These are phyloP conservation scores for Exophiala spinifera DNA, from an alignment of 2,329 filamentous ascomycete genomes.

Conservation along the genomic window DNA sequence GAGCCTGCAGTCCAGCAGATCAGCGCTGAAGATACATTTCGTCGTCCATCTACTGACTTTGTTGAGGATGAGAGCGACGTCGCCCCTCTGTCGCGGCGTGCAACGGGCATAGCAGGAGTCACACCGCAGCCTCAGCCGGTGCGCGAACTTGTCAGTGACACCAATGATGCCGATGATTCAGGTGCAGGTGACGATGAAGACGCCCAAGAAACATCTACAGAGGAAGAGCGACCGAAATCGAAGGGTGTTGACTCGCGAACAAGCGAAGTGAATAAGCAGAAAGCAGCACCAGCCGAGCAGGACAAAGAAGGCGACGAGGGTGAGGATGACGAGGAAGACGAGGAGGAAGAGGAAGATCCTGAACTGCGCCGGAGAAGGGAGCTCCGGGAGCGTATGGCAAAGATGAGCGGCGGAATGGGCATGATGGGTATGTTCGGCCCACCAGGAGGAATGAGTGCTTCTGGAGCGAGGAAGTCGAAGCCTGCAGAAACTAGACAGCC, in stretches of 20 bases:
- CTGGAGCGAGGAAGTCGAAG: constrained; percentile 50
- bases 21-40: constrained; percentile 35
- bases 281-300: constrained; percentile 44
- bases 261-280: constrained; percentile 20
- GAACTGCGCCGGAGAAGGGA: constrained; percentile 83
- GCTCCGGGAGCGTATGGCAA: constrained; percentile 91
- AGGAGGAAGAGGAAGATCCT: constrained; percentile 82
- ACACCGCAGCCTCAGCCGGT: constrained; percentile 39
- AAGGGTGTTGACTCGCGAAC: constrained; percentile 18
- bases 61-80: constrained; percentile 18
- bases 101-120: constrained; percentile 37
- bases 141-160: constrained; percentile 58
- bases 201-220: constrained; percentile 58
- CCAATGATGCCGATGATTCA: constrained; percentile 65
- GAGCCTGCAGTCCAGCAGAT: constrained; percentile 32
- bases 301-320: constrained; percentile 51
- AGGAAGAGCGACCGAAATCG: constrained; percentile 71
- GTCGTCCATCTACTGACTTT: constrained; percentile 35
- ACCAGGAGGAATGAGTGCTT: constrained; percentile 62
- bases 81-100: constrained; percentile 25
- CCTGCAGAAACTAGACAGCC: constrained; percentile 37
- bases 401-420: constrained; percentile 96
- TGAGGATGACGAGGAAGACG: constrained; percentile 60
- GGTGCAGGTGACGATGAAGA: constrained; percentile 63
- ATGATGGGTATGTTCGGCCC: constrained; percentile 91